Conservation (phyloP, 2,329 filamentous ascomycete species). For the Neofusicoccum parvum region DNA sequence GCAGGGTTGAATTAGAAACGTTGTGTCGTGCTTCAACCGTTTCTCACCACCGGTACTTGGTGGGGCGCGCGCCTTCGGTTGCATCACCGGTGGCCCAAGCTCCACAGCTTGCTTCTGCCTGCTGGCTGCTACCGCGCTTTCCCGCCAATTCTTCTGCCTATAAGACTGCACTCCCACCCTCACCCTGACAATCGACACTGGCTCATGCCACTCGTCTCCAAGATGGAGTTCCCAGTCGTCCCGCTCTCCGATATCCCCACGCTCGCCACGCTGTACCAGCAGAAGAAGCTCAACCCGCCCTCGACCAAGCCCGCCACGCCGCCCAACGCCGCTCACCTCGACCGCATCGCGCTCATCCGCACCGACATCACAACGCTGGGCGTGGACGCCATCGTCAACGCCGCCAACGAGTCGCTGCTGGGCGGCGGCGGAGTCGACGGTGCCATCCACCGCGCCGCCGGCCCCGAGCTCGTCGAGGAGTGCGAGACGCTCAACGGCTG, state of each 20-base stretch:
- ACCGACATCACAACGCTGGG: constrained; percentile 80
- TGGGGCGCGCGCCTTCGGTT: background rate
- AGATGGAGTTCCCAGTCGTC: constrained; percentile 29
- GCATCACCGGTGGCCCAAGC: constrained; percentile 16
- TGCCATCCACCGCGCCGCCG: constrained; percentile 82
- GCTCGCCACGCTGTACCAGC: constrained; percentile 66
- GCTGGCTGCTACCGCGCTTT: background rate
- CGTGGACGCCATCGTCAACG: constrained; percentile 88
- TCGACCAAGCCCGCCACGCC: constrained; percentile 27
- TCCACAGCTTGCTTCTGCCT: background rate
- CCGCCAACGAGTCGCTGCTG: constrained; percentile 76
- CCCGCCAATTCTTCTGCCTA: background rate
- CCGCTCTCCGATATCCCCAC: constrained; percentile 62
- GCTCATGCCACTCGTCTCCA: constrained; percentile 5
- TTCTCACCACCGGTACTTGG: background rate
- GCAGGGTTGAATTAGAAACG: too few relatives aligned
- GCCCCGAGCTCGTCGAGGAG: constrained; percentile 66
- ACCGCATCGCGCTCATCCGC: constrained; percentile 68
- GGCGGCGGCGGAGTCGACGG: constrained; percentile 84
- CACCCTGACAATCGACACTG: background rate
- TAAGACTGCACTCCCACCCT: background rate
- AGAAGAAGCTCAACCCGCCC: constrained; percentile 21
- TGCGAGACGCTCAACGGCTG: constrained; percentile 75
- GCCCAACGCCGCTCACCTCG: constrained; percentile 62
- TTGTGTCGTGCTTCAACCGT: too few relatives aligned